Evolutionary conservation across 2,329 filamentous ascomycete genomes (phyloP), one percentile per base, ranked within the genome.

Genomic region (Penicillium sp.): DNA sequence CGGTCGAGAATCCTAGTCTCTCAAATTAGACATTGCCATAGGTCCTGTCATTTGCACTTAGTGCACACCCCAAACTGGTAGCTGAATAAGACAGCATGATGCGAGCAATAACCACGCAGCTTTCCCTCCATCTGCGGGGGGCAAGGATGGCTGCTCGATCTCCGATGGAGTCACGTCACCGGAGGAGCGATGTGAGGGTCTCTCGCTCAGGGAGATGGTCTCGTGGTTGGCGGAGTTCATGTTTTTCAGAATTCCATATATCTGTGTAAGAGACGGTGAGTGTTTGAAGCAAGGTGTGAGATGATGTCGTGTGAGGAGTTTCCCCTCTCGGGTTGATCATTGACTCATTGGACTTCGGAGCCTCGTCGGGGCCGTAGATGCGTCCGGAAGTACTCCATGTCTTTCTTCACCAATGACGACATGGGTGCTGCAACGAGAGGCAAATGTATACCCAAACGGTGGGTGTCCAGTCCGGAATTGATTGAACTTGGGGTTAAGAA

Each of bases 41-140:
- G 30, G 9, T 50, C 45, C 3, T 2, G 13, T 19, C 7, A 8
- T 47, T n/a, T 7, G 17, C 42, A 30, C 8, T 28, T 30, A n/a
- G 55, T 10, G 38, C 74, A 64, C 66, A 83, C 83, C 83, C 84
- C 83, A 87, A 28, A 85, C 78, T 19, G 85, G 72, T 26, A 81
- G 78, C 61, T 88, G 84, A 12, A 86, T 76, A 53, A 85, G 71
- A 65, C 84, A 85, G 66, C 82, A 83, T 2, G 78, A 79, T 13
- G 76, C 75, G 15, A 86, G 71, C 56, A 85, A 83, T 1, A 84
- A 63, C 80, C 82, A 85, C 4, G 85, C 84, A 56, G 81, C 78
- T 68, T 76, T 82, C 1, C 84, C 84, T 13, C 76, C 72, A 68
- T 86, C 84, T 2, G 78, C 77, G n/a, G 74, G 78, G 1, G 83